phyloP scores from a whole-genome alignment of 2,329 filamentous ascomycete genomes.

The Pseudogymnoascus sp. region DNA sequence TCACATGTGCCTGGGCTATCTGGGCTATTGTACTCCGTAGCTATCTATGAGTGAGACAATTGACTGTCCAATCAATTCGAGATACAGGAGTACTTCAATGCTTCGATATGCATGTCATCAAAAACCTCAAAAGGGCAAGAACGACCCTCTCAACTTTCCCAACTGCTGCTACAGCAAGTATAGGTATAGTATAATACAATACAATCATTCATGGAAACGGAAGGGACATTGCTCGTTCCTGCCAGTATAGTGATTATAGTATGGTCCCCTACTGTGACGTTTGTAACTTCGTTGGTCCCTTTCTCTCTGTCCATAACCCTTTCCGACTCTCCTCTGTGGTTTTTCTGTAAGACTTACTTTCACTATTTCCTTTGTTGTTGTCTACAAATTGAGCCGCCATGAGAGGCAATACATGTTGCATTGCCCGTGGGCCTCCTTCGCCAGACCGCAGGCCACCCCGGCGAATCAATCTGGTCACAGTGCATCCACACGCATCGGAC shows the following conservation, averaged over 20 bases:
- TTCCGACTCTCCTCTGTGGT: not conserved
- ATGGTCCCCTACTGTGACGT: not conserved
- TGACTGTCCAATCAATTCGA: not conserved
- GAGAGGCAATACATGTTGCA: slow-evolving; percentile 20
- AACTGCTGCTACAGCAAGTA: not conserved
- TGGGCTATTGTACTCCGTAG: too few relatives aligned
- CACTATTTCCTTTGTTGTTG: not conserved
- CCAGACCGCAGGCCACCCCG: slow-evolving; percentile 24
- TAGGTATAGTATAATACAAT: not conserved
- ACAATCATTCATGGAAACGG: not conserved
- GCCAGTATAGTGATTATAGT: not conserved
- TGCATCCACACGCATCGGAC: slow-evolving; percentile 5
- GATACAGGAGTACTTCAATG: not conserved
- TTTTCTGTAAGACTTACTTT: not conserved
- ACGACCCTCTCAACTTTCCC: not conserved
- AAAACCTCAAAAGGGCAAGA: not conserved
- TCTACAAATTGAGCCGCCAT: not conserved
- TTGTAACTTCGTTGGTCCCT: not conserved
- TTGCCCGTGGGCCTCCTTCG: slow-evolving; percentile 23
- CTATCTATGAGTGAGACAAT: not conserved
- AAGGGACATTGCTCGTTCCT: not conserved
- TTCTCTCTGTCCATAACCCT: not conserved
- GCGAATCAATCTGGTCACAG: slow-evolving; percentile 13
- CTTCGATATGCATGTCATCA: not conserved
- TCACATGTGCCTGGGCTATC: not conserved